Evolutionary conservation across 352 stramenopile species (phyloP).

Genomic region (Pythium pectinolyticum): DNA sequence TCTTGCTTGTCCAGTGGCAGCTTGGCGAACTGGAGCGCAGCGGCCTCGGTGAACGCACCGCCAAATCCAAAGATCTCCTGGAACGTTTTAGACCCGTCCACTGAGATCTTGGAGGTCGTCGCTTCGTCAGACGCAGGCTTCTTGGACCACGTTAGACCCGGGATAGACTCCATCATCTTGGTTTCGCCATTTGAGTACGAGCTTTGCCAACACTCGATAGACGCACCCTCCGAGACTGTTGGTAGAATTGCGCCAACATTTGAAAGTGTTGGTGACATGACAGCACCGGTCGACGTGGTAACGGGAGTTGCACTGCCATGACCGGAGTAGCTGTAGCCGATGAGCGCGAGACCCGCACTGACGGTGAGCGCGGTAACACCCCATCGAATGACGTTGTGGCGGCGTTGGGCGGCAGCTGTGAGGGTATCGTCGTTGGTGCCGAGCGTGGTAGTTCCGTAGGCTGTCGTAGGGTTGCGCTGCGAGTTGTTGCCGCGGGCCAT

Average conservation of each 20-base stretch:
- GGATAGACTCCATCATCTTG: constrained; percentile 65
- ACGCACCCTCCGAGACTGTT: neutral
- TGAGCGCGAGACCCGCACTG: constrained; percentile 27
- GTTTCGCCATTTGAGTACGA: constrained; percentile 55
- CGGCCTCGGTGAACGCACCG: constrained; percentile 91
- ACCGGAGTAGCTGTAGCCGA: constrained; percentile 24
- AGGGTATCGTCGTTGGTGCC: constrained; percentile 26
- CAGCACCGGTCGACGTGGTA: neutral
- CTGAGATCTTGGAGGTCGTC: constrained; percentile 40
- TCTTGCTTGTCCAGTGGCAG: constrained; percentile 77
- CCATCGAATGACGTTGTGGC: constrained; percentile 31
- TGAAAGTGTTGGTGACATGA: too few relatives aligned
- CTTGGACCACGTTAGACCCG: constrained; percentile 47
- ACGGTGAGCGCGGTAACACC: constrained; percentile 33
- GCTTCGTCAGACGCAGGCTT: neutral
- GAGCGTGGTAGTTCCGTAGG: constrained; percentile 51
- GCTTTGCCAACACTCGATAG: constrained; percentile 65
- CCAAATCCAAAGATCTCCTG: constrained; percentile 90
- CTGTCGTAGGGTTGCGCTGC: constrained; percentile 27
- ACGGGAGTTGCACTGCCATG: neutral
- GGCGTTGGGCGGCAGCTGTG: constrained; percentile 17
- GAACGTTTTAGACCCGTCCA: constrained; percentile 55
- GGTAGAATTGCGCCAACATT: neutral
- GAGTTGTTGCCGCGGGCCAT: constrained; percentile 17
- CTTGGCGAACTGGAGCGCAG: constrained; percentile 86